Percentiles rank a stretch among this genome's conserved stretches.
phyloP scores from a whole-genome alignment of 352 stramenopile species.

The Pythium monospermum region DNA sequence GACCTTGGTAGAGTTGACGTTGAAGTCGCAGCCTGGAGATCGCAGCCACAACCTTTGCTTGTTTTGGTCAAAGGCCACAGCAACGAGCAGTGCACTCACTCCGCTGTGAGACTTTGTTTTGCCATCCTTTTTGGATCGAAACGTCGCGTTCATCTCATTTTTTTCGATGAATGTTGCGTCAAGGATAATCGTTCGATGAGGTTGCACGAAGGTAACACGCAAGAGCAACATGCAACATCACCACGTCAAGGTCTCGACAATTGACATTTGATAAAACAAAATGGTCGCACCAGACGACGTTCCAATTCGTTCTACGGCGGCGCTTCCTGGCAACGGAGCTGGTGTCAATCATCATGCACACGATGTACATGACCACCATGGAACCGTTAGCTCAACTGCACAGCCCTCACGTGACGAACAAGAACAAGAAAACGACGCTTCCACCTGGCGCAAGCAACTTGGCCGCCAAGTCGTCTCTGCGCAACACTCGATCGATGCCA shows the following conservation, averaged over 20 bases:
- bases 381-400: too few relatives aligned
- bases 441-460: conserved; percentile 16
- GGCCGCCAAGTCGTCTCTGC: conserved; percentile 6
- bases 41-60: too few relatives aligned
- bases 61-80: too few relatives aligned
- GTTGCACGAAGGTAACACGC: conserved; percentile 17
- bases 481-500: conserved; percentile 51
- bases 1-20: conserved; percentile 6
- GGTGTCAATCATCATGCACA: too few relatives aligned
- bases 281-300: too few relatives aligned
- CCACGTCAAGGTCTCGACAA: conserved; percentile 1
- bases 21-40: conserved; percentile 11
- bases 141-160: background rate
- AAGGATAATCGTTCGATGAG: conserved; percentile 1
- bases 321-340: too few relatives aligned
- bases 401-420: too few relatives aligned
- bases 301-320: too few relatives aligned
- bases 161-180: conserved; percentile 16
- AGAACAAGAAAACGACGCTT: too few relatives aligned
- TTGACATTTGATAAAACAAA: background rate
- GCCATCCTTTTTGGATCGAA: conserved; percentile 8
- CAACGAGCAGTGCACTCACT: too few relatives aligned
- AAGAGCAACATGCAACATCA: background rate
- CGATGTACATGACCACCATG: too few relatives aligned
- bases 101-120: too few relatives aligned